Conservation (phyloP, 345 rosid species). For the Nephelium lappaceum region DNA sequence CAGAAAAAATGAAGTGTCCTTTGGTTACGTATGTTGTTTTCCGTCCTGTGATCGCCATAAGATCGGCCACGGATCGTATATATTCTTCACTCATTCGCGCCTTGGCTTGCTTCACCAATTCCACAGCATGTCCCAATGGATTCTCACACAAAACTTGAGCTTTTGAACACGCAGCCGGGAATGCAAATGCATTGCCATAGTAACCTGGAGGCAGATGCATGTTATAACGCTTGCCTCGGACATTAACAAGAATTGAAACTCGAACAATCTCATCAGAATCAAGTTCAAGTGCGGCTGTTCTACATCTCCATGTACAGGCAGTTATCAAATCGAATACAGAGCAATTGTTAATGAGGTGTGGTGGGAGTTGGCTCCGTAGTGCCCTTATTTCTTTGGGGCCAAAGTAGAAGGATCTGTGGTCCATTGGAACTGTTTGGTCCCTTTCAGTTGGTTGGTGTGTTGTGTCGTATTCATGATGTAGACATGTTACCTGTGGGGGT, state of each 20-base stretch:
- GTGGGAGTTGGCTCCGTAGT: conserved; percentile 3
- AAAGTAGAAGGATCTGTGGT: conserved; percentile 5
- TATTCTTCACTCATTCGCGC: conserved; percentile 17
- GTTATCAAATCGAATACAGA: conserved; percentile 19
- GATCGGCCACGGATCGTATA: conserved; percentile 9
- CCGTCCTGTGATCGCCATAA: conserved; percentile 22
- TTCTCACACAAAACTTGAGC: neutral
- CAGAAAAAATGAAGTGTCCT: conserved; percentile 14
- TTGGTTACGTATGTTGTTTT: neutral
- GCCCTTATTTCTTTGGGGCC: neutral
- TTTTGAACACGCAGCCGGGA: conserved; percentile 15
- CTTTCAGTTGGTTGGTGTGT: neutral
- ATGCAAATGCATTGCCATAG: conserved; percentile 29
- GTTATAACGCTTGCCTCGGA: conserved; percentile 9
- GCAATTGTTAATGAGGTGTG: conserved; percentile 4
- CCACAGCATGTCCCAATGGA: conserved; percentile 13
- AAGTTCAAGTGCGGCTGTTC: conserved; percentile 20
- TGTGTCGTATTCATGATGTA: conserved; percentile 7
- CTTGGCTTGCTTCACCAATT: conserved; percentile 25
- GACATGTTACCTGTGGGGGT: conserved; percentile 11
- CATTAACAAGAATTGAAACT: neutral
- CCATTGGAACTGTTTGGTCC: neutral
- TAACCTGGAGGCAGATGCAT: conserved; percentile 24
- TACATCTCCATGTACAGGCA: conserved; percentile 27
- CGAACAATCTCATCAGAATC: conserved; percentile 22